Evolutionary conservation across 345 rosid genomes (phyloP), one percentile per base, ranked within the genome.

Genomic region (Erucastrum elatum): DNA sequence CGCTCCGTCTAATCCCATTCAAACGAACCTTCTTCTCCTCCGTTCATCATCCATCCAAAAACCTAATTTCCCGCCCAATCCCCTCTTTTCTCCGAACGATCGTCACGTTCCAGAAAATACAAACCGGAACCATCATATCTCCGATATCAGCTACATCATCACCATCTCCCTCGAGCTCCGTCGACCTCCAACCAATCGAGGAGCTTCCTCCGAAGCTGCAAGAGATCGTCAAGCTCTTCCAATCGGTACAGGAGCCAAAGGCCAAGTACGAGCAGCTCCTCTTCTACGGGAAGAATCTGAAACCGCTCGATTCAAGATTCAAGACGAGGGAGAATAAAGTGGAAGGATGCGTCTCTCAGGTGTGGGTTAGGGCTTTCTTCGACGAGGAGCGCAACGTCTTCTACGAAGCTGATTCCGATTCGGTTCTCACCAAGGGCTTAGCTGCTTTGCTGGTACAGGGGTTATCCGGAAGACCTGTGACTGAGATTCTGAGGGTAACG

Each of bases 361-460:
- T 93, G 5, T 96, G 98, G 98, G 96, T 96, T 16, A 86, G 98
- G 86, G 99, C 97, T 46, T 91, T 76, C 76, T 80, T 91, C 5
- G 97, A 95, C 65, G 66, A 58, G 0, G 84, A 87, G 6, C 72
- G 77, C 44, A 91, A 91, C 64, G 99, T 89, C 41, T 82, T 87
- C 10, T 93, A 84, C 77, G 94, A 95, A 80, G 98, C 99, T 13
- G 96, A 93, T 84, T 95, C 99, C 1, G 99, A 95, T 71, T 89
- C 98, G 8, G 88, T 85, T 72, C 82, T 95, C 63, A 86, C 94
- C 0, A 93, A 93, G 82, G 98, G 99, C 1, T 81, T 95, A 6
- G 99, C 98, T 61, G 99, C 99, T 55, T 77, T 95, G 72, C 89
- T 95, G 33, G 99, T 95, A 12, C 85, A 82, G 46, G 99, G 97